Percentiles rank a stretch among this genome's conserved stretches.
These are phyloP conservation scores for Letharia columbiana DNA, from an alignment of 495 filamentous ascomycete species.

Conservation along the genomic window DNA sequence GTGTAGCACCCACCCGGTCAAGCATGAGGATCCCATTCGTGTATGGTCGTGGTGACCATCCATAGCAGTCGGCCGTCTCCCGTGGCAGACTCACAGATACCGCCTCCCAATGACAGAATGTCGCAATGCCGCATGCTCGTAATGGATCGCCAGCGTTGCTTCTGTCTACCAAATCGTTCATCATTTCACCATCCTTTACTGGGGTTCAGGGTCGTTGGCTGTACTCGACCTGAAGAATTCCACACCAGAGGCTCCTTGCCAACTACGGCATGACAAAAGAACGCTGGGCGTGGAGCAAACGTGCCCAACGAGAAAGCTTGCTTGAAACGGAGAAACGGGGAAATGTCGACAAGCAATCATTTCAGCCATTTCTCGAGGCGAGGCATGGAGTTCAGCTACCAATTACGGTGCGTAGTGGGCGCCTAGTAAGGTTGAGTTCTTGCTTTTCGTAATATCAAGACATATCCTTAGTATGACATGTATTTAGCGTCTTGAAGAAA, in stretches of 20 bases:
- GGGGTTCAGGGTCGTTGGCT: neutral
- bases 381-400: too few relatives aligned
- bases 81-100: slow-evolving; percentile 7
- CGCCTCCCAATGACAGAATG: neutral
- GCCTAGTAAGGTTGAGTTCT: neutral
- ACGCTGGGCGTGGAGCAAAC: neutral
- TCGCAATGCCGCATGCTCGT: neutral
- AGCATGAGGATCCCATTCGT: slow-evolving; percentile 2
- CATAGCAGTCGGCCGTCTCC: slow-evolving; percentile 7
- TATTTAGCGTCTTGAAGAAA: neutral
- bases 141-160: neutral
- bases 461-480: neutral
- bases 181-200: neutral
- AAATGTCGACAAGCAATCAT: neutral
- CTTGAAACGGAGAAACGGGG: neutral
- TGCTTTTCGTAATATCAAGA: neutral
- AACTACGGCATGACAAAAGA: neutral
- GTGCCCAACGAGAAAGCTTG: neutral
- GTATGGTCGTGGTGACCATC: neutral
- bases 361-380: neutral
- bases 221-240: neutral
- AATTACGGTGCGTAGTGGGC: neutral
- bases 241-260: neutral
- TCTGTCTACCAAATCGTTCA: neutral
- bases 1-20: neutral